Conservation (phyloP, 768 basidiomycete genomes). For the Suillus fuscotomentosus region DNA sequence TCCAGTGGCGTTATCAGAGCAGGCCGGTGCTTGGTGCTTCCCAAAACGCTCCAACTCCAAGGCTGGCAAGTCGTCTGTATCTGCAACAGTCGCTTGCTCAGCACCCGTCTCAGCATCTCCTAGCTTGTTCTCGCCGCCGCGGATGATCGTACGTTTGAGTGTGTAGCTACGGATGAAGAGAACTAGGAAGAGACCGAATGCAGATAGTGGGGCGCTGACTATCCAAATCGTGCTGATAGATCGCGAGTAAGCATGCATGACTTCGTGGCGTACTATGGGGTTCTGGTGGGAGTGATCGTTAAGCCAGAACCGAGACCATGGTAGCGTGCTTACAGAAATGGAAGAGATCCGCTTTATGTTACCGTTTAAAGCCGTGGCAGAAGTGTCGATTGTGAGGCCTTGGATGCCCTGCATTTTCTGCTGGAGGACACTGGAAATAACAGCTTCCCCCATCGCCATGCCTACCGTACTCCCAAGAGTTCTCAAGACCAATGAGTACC, state of each 20-base stretch:
- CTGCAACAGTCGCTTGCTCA: neutral
- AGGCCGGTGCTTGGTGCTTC: neutral
- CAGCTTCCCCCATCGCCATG: slow-evolving; percentile 70
- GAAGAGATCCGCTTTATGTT: slow-evolving; percentile 43
- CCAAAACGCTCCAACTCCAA: neutral
- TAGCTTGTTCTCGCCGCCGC: slow-evolving; percentile 6
- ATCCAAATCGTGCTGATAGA: slow-evolving; percentile 40
- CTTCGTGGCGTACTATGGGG: slow-evolving; percentile 24
- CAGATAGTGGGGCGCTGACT: slow-evolving; percentile 32
- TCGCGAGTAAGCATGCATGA: slow-evolving; percentile 37
- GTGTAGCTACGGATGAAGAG: slow-evolving; percentile 37
- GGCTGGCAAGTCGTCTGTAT: neutral
- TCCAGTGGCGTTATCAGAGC: too few relatives aligned
- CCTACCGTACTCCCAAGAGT: slow-evolving; percentile 74
- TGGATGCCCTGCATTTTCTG: slow-evolving; percentile 15
- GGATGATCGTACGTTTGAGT: slow-evolving; percentile 27
- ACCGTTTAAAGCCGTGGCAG: slow-evolving; percentile 43
- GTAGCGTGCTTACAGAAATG: slow-evolving; percentile 18
- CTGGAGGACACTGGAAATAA: slow-evolving; percentile 54
- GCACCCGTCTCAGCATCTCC: slow-evolving; percentile 32
- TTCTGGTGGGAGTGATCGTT: slow-evolving; percentile 22
- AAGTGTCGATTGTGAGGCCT: slow-evolving; percentile 35
- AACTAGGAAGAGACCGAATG: slow-evolving; percentile 29
- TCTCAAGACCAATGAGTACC: slow-evolving; percentile 32
- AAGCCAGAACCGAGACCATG: neutral